These are phyloP conservation scores for Ceratocystis variospora DNA, from an alignment of 2,329 filamentous ascomycete genomes.

Conservation along the genomic window DNA sequence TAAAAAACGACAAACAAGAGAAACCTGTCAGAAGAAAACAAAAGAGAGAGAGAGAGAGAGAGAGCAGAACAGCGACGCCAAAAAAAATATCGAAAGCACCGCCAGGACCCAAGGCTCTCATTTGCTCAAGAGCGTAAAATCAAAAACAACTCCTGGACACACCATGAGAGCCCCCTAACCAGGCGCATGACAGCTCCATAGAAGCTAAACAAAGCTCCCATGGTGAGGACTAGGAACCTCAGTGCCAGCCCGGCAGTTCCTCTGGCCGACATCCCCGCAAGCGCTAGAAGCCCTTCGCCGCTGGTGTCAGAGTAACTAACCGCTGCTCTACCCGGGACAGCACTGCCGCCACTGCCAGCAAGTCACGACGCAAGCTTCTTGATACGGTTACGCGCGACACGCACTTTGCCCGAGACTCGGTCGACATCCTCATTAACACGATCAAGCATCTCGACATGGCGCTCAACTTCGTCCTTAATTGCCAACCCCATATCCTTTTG, in stretches of 20 bases:
- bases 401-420: slow-evolving; percentile 52
- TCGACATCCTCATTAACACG: slow-evolving; percentile 53
- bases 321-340: slow-evolving; percentile 7
- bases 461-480: slow-evolving; percentile 59
- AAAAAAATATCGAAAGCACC: neutral
- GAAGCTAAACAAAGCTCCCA: slow-evolving; percentile 18
- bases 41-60: neutral
- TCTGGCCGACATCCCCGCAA: neutral
- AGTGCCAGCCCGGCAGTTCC: slow-evolving; percentile 15
- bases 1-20: neutral
- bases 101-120: neutral
- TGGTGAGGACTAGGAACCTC: slow-evolving; percentile 16
- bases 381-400: slow-evolving; percentile 58
- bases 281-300: slow-evolving; percentile 1
- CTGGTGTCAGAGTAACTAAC: neutral
- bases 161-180: slow-evolving; percentile 18
- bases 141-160: slow-evolving; percentile 16
- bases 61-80: neutral
- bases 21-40: neutral
- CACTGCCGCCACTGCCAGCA: slow-evolving; percentile 14
- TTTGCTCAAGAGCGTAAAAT: slow-evolving; percentile 14
- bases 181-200: slow-evolving; percentile 17
- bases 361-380: slow-evolving; percentile 43
- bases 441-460: slow-evolving; percentile 58
- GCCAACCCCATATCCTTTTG: slow-evolving; percentile 66